Conservation (phyloP, 75 land plant species). For the Picea glauca region DNA sequence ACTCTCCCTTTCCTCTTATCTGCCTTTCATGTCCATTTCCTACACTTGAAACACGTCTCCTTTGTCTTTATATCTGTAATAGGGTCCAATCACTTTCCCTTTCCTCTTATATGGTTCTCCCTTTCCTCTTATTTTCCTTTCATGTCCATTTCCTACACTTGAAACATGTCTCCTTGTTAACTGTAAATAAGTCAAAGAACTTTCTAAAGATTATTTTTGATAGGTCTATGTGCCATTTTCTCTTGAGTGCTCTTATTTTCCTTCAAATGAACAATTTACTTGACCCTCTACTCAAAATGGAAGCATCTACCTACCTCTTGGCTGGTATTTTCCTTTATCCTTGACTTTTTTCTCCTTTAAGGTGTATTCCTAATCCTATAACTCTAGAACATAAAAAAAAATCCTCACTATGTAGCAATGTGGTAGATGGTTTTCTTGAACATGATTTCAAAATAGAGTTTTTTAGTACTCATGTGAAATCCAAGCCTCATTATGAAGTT, state of each 20-base stretch:
- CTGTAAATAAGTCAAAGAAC: not conserved
- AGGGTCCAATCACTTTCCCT: not conserved
- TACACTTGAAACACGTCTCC: not conserved
- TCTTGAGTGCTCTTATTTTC: not conserved
- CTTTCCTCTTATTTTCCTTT: not conserved
- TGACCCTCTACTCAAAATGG: not conserved
- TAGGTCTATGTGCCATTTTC: not conserved
- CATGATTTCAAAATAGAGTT: constrained; percentile 23
- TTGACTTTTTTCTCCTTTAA: constrained; percentile 5
- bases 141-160: not conserved
- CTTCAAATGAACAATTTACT: not conserved
- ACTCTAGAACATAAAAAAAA: constrained; percentile 56
- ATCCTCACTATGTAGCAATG: constrained; percentile 39
- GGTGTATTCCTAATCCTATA: constrained; percentile 16
- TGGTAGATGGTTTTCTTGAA: constrained; percentile 38
- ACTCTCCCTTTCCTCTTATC: not conserved
- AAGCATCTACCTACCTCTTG: constrained; percentile 6
- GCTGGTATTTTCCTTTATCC: constrained; percentile 4
- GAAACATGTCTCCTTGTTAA: constrained; percentile 5
- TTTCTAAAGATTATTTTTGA: not conserved
- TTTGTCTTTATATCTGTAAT: not conserved
- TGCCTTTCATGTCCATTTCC: not conserved
- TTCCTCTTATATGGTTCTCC: not conserved
- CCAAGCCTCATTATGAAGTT: constrained; percentile 32
- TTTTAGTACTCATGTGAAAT: constrained; percentile 19